Evolutionary conservation across 805 yeast species (phyloP), one percentile per base, ranked within the genome.

Genomic region (Pichia pseudocactophila): DNA sequence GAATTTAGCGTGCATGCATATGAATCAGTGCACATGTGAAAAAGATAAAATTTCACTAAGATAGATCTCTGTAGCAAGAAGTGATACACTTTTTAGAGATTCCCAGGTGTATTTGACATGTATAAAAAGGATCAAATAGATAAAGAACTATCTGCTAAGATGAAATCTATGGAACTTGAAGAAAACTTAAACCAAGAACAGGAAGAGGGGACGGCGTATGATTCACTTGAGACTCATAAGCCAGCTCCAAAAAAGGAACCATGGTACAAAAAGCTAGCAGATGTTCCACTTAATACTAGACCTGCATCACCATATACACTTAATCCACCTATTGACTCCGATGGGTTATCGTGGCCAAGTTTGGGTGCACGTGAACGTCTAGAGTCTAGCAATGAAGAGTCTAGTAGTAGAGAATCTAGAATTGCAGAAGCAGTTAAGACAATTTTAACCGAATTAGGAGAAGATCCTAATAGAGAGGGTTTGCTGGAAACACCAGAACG

Each of bases 321-420:
- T 41, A 80, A 78, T 49, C 89, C 96, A 0, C 92, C 96, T 16
- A 81, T 88, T 28, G 96, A 87, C 56, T 78, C 73, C 35, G 96
- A 86, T 62, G 96, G 96, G 0, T 72, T 90, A 37, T 86, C 96
- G 35, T 90, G 96, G 96, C 97, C 97, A 15, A 78, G 89, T 15
- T 54, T 70, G 3, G 97, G 97, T 8, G 90, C 98, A 7, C 68
- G 95, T 43, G 62, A 59, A 25, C 70, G 97, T 42, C 72, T 86
- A 13, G 87, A 80, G 45, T 83, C 84, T 46, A 67, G 77, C 2
- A 70, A 70, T 4, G 85, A 76, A 36, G 87, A 82, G 52, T 76
- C 79, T 11, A 56, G 62, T 40, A 79, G 72, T 2, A 73, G 97
- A 48, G 85, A 84, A 52, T 49, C 62, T 36, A 73, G 96, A 46